A percentile compares a stretch with the other conserved stretches of the same genome.
These are phyloP conservation scores for Sclerotinia spermophila DNA, from an alignment of 2,329 filamentous ascomycete species.

Conservation along the genomic window DNA sequence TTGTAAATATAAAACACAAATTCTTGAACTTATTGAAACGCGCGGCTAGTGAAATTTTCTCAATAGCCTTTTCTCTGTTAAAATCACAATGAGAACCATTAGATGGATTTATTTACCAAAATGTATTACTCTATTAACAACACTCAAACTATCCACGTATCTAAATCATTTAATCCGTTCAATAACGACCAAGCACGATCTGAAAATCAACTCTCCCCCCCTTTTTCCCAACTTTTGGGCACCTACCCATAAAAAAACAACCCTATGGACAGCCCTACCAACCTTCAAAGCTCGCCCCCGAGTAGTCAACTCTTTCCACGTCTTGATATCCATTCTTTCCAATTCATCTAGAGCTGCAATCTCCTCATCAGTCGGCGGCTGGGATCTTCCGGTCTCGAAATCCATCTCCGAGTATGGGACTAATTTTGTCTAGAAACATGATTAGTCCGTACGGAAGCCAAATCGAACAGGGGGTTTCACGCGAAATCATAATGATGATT, in stretches of 20 bases:
- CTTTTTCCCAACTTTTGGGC: no score
- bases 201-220: no score
- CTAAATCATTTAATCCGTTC: neutral
- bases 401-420: constrained; percentile 8
- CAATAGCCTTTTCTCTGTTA: neutral
- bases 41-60: neutral
- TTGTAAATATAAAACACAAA: neutral
- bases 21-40: neutral
- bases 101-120: neutral
- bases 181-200: neutral
- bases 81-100: no score
- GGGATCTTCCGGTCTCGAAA: constrained; percentile 1
- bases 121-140: neutral
- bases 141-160: neutral
- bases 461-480: no score
- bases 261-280: neutral
- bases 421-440: constrained; percentile 1
- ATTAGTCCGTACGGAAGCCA: neutral
- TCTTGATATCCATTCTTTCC: neutral
- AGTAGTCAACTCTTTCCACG: neutral
- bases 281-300: neutral
- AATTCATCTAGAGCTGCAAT: constrained; percentile 1
- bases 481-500: no score
- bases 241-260: neutral
- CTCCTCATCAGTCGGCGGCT: neutral